phyloP scores from a whole-genome alignment of 768 basidiomycete species.

The Sarcodon aspratus region DNA sequence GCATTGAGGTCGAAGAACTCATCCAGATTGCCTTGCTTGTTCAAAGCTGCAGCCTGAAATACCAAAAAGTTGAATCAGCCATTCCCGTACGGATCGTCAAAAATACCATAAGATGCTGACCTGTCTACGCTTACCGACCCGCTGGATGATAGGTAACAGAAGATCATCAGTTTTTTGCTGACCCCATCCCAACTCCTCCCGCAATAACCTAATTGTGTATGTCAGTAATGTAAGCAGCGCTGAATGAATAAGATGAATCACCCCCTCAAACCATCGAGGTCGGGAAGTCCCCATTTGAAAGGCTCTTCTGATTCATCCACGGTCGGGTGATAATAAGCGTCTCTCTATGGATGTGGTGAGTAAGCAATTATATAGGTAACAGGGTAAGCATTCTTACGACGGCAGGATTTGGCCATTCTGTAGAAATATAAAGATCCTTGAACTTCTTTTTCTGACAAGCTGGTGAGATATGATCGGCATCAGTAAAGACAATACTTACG shows the following conservation, averaged over 20 bases:
- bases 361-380: not conserved
- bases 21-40: slow-evolving; percentile 68
- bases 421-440: slow-evolving; percentile 66
- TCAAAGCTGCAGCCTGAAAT: slow-evolving; percentile 39
- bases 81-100: not conserved
- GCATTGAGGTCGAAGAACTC: slow-evolving; percentile 48
- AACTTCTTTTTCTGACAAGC: slow-evolving; percentile 74
- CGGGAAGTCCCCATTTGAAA: slow-evolving; percentile 96
- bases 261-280: slow-evolving; percentile 76
- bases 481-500: slow-evolving; percentile 35
- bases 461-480: not conserved
- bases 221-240: not conserved
- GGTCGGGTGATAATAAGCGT: slow-evolving; percentile 87
- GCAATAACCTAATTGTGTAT: slow-evolving; percentile 41
- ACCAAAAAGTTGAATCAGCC: not conserved
- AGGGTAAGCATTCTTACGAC: slow-evolving; percentile 45
- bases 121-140: slow-evolving; percentile 73
- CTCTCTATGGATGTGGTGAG: slow-evolving; percentile 38
- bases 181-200: slow-evolving; percentile 73
- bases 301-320: slow-evolving; percentile 88
- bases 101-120: slow-evolving; percentile 21
- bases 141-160: slow-evolving; percentile 85
- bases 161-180: slow-evolving; percentile 81
- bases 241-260: not conserved
- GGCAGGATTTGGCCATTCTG: slow-evolving; percentile 86